Percentiles rank a stretch among this genome's conserved stretches.
phyloP scores from a whole-genome alignment of 2,329 filamentous ascomycete species.

The Dryadomyces quercus-mongolicae region DNA sequence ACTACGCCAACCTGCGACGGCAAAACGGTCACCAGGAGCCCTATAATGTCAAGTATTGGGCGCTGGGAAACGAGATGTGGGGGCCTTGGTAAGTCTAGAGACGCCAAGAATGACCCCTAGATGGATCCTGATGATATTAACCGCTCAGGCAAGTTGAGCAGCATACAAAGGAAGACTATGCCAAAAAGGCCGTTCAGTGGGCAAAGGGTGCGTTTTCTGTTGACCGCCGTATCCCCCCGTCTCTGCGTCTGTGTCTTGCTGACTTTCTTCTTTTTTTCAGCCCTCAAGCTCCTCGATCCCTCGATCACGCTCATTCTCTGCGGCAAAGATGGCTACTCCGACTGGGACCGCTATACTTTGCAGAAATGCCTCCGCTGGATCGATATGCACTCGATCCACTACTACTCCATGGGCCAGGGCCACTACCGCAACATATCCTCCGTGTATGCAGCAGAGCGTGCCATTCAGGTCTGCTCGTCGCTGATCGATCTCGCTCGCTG shows the following conservation, averaged over 20 bases:
- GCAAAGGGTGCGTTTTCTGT: constrained; percentile 33
- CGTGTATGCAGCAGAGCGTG: constrained; percentile 48
- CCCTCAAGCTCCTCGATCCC: constrained; percentile 59
- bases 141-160: constrained; percentile 45
- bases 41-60: constrained; percentile 78
- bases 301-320: constrained; percentile 60
- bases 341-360: constrained; percentile 64
- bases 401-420: constrained; percentile 53
- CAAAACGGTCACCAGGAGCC: constrained; percentile 65
- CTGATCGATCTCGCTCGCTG: constrained; percentile 58
- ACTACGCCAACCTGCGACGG: constrained; percentile 71
- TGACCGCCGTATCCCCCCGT: not conserved
- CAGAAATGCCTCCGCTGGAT: constrained; percentile 53
- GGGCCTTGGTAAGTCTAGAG: constrained; percentile 27
- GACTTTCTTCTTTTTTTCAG: constrained; percentile 14
- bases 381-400: constrained; percentile 72
- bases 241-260: not conserved
- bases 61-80: constrained; percentile 65
- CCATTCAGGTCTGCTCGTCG: constrained; percentile 56
- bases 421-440: not conserved
- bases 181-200: constrained; percentile 58
- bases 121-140: no score
- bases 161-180: constrained; percentile 58
- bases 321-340: constrained; percentile 54
- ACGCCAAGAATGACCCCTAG: no score